These are phyloP conservation scores for Fusarium sp. DNA, from an alignment of 2,329 filamentous ascomycete species.

Conservation along the genomic window DNA sequence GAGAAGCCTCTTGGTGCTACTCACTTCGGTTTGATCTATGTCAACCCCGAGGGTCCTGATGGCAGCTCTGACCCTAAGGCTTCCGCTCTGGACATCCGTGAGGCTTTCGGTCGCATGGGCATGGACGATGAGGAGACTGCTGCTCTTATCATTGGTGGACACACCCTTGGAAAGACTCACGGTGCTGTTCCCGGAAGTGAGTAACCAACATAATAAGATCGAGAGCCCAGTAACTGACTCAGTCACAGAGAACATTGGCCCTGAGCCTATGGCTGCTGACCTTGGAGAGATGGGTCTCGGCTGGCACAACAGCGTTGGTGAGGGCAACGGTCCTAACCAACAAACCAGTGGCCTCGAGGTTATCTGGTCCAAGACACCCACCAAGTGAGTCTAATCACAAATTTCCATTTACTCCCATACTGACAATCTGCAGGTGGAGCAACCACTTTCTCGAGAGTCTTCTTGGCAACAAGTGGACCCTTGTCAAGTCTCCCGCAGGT, in stretches of 20 bases:
- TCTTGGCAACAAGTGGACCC: conserved; percentile 83
- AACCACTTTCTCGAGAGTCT: conserved; percentile 81
- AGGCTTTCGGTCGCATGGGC: conserved; percentile 81
- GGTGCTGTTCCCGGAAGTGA: conserved; percentile 71
- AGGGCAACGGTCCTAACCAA: conserved; percentile 77
- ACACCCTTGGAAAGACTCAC: conserved; percentile 85
- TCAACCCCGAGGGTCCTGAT: conserved; percentile 83
- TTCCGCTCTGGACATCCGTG: conserved; percentile 77
- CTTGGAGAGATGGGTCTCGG: conserved; percentile 78
- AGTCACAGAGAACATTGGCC: conserved; percentile 65
- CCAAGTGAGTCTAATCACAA: conserved; percentile 56
- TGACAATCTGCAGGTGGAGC: conserved; percentile 66
- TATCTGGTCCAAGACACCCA: conserved; percentile 81
- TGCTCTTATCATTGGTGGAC: conserved; percentile 81
- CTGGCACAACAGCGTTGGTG: conserved; percentile 73
- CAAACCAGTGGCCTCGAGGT: conserved; percentile 84
- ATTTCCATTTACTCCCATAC: background rate
- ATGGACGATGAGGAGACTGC: conserved; percentile 88
- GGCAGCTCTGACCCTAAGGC: conserved; percentile 77
- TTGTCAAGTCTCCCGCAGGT: conserved; percentile 79
- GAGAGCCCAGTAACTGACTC: background rate
- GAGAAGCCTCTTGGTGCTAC: conserved; percentile 76
- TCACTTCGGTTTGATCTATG: conserved; percentile 78
- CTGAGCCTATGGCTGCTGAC: conserved; percentile 73
- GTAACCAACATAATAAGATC: rapidly evolving